Conservation (phyloP, 768 basidiomycete species). For the Lyophyllum shimeji region DNA sequence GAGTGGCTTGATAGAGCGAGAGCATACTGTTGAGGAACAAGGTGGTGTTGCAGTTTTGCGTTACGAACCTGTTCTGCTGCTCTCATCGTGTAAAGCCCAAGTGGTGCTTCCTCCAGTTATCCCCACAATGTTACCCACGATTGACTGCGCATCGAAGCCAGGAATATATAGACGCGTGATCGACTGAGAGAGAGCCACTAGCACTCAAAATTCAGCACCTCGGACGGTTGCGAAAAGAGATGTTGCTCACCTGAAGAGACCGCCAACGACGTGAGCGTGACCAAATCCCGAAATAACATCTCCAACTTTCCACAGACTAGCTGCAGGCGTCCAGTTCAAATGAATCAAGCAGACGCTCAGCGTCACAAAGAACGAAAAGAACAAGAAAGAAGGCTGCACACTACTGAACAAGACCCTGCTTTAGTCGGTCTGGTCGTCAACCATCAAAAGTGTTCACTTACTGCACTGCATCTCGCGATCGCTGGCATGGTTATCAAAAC, state of each 20-base stretch:
- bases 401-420: not conserved
- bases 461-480: not conserved
- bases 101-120: constrained; percentile 3
- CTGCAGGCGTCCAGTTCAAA: not conserved
- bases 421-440: not conserved
- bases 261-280: not conserved
- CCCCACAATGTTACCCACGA: not conserved
- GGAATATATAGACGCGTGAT: constrained; percentile 3
- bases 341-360: not conserved
- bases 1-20: not conserved
- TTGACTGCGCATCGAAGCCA: constrained; percentile 4
- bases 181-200: not conserved
- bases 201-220: not conserved
- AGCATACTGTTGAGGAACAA: not conserved
- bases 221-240: not conserved
- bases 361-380: not conserved
- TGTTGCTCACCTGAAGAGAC: not conserved
- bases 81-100: constrained; percentile 4
- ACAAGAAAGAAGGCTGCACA: not conserved
- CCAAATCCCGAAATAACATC: not conserved
- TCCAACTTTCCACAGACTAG: not conserved
- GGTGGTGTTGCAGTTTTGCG: not conserved
- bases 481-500: constrained; percentile 2
- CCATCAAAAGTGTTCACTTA: not conserved
- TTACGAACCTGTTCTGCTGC: constrained; percentile 1